phyloP scores from a whole-genome alignment of 139 green algal genomes.

The Haematococcus sp. region DNA sequence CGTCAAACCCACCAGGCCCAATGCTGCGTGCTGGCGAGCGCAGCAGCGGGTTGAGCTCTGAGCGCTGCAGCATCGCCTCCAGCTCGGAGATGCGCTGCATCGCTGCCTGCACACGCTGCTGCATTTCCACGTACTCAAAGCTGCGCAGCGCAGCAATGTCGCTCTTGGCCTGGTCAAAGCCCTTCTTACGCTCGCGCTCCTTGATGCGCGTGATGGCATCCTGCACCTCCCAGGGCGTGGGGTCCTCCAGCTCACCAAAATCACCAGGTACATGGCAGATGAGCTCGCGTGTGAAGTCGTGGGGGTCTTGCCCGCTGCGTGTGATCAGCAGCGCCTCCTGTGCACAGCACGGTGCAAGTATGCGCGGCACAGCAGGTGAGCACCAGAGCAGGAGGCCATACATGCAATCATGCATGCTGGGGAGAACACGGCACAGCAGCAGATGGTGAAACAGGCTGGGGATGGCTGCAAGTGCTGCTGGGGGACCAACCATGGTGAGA shows the following conservation, averaged over 20 bases:
- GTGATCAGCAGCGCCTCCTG: slow-evolving; percentile 52
- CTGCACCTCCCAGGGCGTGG: slow-evolving; percentile 62
- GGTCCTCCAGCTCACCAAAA: slow-evolving; percentile 61
- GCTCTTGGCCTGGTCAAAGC: slow-evolving; percentile 38
- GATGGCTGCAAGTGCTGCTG: too few relatives aligned
- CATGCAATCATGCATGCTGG: not conserved
- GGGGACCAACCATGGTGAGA: too few relatives aligned
- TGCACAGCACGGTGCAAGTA: not conserved
- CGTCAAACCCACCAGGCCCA: not conserved
- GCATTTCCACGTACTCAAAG: slow-evolving; percentile 54
- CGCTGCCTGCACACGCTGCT: slow-evolving; percentile 46
- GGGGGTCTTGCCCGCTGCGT: slow-evolving; percentile 31
- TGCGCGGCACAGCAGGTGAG: not conserved
- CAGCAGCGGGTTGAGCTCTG: not conserved
- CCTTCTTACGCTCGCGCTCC: slow-evolving; percentile 41
- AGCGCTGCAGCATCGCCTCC: slow-evolving; percentile 36
- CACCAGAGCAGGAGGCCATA: too few relatives aligned
- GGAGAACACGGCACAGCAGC: not conserved
- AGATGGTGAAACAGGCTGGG: too few relatives aligned
- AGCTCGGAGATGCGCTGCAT: slow-evolving; percentile 58
- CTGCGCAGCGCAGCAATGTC: slow-evolving; percentile 41
- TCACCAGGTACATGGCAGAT: slow-evolving; percentile 26
- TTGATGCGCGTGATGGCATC: slow-evolving; percentile 35
- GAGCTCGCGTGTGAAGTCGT: slow-evolving; percentile 46
- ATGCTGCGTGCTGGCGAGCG: slow-evolving; percentile 9